Base-by-base conservation (phyloP, 2,329 filamentous ascomycete genomes). In the Phialemonium atrogriseum region DNA sequence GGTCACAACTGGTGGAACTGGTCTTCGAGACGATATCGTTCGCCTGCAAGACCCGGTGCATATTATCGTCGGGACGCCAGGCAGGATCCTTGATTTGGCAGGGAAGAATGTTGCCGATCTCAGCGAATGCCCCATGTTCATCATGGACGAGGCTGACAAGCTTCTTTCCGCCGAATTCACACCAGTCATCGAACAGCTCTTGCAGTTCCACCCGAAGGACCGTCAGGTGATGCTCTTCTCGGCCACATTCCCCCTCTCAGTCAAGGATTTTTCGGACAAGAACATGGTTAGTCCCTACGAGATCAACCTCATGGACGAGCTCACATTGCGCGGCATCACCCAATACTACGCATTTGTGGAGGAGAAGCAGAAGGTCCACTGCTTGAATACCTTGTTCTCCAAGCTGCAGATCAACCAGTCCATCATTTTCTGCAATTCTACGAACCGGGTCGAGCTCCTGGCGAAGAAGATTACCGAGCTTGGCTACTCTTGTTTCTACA, bases 371-470 rank as follows among this genome's bases (percentile, higher is more conserved):
- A 98, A 98, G 65, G 91, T 98, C 13, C 93, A 98, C 64, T 98
- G 91, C 58, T 66, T 98, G 44, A 98, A 98, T 67, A 98, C 91
- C 1, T 80, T 98, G 42, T 98, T 98, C 69, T 95, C 88, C 47
- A 94, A 95, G 62, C 77, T 98, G 11, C 89, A 98, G 62, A 98
- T 98, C 66, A 98, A 98, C 64, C 91, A 98, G 67, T 98, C 93
- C 41, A 98, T 98, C 66, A 98, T 98, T 56, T 98, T 98, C 68
- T 98, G 91, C 66, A 98, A 98, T 63, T 98, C 91, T 24, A 98
- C 91, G 33, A 96, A 96, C 59, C 85, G 91, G 44, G 91, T 98
- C 39, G 91, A 98, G 62, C 72, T 98, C 32, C 75, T 98, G 16
- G 91, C 91, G 30, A 98, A 98, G 72, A 98, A 98, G 62, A 98